Conservation (phyloP, 148 eudicot species). For the Nepenthes gracilis region DNA sequence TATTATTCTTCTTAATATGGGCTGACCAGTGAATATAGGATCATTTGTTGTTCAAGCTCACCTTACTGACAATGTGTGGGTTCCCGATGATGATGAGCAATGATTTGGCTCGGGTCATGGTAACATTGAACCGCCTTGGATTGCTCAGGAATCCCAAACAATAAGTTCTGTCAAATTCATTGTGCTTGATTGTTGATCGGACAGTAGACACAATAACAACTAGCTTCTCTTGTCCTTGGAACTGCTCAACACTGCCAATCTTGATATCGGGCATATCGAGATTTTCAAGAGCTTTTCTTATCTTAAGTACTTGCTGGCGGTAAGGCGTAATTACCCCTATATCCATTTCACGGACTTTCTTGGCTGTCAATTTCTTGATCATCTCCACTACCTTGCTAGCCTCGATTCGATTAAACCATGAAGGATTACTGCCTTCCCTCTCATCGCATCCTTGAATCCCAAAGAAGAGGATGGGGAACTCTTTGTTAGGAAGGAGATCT, state of each 20-base stretch:
- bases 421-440: conserved; percentile 90
- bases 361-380: conserved; percentile 28
- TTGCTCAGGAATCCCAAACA: conserved; percentile 90
- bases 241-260: conserved; percentile 95
- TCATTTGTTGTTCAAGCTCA: conserved; percentile 10
- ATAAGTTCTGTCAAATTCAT: conserved; percentile 57
- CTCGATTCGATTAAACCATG: conserved; percentile 96
- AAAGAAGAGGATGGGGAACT: conserved; percentile 67
- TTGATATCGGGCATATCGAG: conserved; percentile 28
- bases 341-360: conserved; percentile 32
- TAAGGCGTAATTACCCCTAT: conserved; percentile 94
- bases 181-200: conserved; percentile 72
- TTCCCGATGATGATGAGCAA: conserved; percentile 80
- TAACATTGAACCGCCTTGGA: conserved; percentile 87
- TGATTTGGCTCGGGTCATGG: conserved; percentile 87
- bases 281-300: conserved; percentile 50
- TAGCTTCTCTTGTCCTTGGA: conserved; percentile 88
- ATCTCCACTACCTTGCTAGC: conserved; percentile 79
- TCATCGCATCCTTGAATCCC: conserved; percentile 92
- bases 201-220: conserved; percentile 89
- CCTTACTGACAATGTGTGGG: conserved; percentile 90
- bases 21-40: too few species aligned
- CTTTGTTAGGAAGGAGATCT: conserved; percentile 51
- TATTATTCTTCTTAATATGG: too few species aligned
- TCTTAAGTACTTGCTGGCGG: conserved; percentile 78